These are phyloP conservation scores for Nicotiana obtusifolia DNA, from an alignment of 257 asterid genomes.

Conservation along the genomic window DNA sequence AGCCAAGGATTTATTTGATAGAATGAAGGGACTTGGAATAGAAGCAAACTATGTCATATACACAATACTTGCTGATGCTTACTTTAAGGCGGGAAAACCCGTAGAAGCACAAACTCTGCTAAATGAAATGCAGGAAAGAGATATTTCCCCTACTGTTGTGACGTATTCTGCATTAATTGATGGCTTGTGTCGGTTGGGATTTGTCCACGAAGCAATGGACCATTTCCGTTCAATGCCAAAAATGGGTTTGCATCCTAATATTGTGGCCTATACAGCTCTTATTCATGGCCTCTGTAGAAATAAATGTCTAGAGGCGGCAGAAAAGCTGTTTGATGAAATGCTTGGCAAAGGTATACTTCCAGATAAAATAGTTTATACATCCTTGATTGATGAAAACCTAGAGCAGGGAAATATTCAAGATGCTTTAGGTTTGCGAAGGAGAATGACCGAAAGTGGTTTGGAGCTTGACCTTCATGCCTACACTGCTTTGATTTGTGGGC, in stretches of 20 bases:
- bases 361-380: constrained; percentile 61
- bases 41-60: constrained; percentile 57
- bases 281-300: constrained; percentile 69
- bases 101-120: constrained; percentile 57
- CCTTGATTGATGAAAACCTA: constrained; percentile 61
- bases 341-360: constrained; percentile 53
- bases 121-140: constrained; percentile 61
- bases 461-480: constrained; percentile 75
- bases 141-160: constrained; percentile 51
- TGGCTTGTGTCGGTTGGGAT: constrained; percentile 74
- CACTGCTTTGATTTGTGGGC: constrained; percentile 73
- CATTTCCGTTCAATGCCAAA: constrained; percentile 44
- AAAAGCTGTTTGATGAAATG: constrained; percentile 61
- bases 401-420: constrained; percentile 60
- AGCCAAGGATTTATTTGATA: constrained; percentile 46
- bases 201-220: constrained; percentile 56
- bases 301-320: constrained; percentile 48
- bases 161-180: constrained; percentile 56
- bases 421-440: constrained; percentile 59
- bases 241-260: constrained; percentile 59
- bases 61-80: constrained; percentile 62
- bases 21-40: constrained; percentile 56
- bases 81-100: constrained; percentile 67
- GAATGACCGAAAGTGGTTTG: constrained; percentile 53
- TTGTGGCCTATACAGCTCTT: constrained; percentile 61